These are phyloP conservation scores for Hymenoscyphus infarciens DNA, from an alignment of 2,329 filamentous ascomycete species.

Conservation along the genomic window DNA sequence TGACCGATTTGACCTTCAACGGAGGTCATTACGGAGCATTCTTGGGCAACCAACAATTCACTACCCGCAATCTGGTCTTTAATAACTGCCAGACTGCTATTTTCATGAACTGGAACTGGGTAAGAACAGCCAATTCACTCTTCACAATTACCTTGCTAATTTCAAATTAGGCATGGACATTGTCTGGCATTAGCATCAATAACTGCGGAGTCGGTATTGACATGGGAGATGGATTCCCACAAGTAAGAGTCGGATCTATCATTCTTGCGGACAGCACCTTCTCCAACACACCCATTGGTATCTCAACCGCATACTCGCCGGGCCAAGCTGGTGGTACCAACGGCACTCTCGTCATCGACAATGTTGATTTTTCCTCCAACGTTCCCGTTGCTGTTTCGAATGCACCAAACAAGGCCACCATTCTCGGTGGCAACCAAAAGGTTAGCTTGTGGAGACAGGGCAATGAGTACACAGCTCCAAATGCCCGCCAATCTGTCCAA, in stretches of 20 bases:
- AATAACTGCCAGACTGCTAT: slow-evolving; percentile 79
- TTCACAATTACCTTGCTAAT: not conserved
- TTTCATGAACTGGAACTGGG: slow-evolving; percentile 90
- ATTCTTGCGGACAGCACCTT: slow-evolving; percentile 79
- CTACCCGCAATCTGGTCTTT: slow-evolving; percentile 77
- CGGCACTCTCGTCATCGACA: slow-evolving; percentile 81
- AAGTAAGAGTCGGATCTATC: slow-evolving; percentile 79
- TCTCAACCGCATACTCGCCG: slow-evolving; percentile 70
- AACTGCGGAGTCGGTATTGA: slow-evolving; percentile 74
- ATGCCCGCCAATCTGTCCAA: slow-evolving; percentile 54
- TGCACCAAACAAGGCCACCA: slow-evolving; percentile 49
- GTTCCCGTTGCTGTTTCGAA: slow-evolving; percentile 64
- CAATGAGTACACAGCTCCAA: slow-evolving; percentile 56
- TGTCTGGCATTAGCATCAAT: slow-evolving; percentile 73
- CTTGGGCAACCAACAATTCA: slow-evolving; percentile 85
- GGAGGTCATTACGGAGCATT: slow-evolving; percentile 76
- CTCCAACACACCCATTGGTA: slow-evolving; percentile 69
- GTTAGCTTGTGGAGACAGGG: slow-evolving; percentile 78
- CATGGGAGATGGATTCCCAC: slow-evolving; percentile 62
- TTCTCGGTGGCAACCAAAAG: slow-evolving; percentile 67
- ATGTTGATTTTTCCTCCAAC: slow-evolving; percentile 73
- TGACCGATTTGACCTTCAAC: slow-evolving; percentile 79
- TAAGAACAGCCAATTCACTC: slow-evolving; percentile 6
- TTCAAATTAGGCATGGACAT: slow-evolving; percentile 57
- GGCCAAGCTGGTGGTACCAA: slow-evolving; percentile 56